Evolutionary conservation across 495 filamentous ascomycete species (phyloP), one percentile per base, ranked within the genome.

Genomic region (Penicillium ucsense): DNA sequence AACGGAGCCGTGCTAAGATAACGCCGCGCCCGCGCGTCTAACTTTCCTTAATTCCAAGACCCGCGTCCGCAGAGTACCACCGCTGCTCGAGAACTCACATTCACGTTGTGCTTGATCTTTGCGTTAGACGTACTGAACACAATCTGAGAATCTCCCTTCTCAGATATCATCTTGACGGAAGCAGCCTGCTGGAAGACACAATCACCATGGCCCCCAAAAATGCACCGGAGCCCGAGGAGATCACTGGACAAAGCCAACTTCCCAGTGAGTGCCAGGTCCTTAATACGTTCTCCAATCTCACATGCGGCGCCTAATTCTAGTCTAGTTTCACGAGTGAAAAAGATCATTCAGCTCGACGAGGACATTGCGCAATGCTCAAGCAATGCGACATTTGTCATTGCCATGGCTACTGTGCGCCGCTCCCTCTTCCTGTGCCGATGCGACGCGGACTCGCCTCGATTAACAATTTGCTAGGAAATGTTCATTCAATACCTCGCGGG

Each of bases 351-450:
- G 10, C 74, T 88, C 11, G 92, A 99, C 66, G 83, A 85, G 31
- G 92, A 96, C 51, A 84, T 95, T 53, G 67, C 64, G 49, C 75
- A 81, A 61, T 91, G 88, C 63, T 94, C 89, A 36, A 94, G 88
- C 61, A 94, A 91, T 51, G 91, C 89, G 47, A 87, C 89, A n/a
- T 95, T 97, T 65, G 82, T 89, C 44, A 89, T 96, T 55, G 89
- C 90, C 8, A 75, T 94, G 45, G 92, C 92, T 44, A 88, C 92
- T 8, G 88, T 86, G 71, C 51, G 75, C 54, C 39, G 27, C 27
- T 33, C 20, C 5, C 11, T 32, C 31, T 43, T 32, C 11, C 32
- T 46, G 5, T 2, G 10, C 40, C 29, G 20, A 34, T 30, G 29
- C 11, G 8, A 29, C 45, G 11, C 36, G 45, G 5, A 38, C 56